Evolutionary conservation across 2,329 filamentous ascomycete genomes (phyloP), one percentile per base, ranked within the genome.

Genomic region (Mollisiaceae sp.): DNA sequence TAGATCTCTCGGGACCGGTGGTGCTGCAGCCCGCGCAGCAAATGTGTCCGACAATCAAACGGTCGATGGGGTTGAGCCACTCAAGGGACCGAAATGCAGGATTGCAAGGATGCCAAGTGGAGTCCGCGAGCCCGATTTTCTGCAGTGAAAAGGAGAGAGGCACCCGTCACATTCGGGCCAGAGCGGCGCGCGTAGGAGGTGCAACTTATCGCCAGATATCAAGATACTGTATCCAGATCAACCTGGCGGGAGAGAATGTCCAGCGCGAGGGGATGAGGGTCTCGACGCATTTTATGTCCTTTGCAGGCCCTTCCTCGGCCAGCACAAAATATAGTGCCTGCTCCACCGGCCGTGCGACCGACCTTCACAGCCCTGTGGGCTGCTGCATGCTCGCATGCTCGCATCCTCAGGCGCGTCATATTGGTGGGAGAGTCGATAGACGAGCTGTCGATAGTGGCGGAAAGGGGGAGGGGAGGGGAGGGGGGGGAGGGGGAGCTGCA

Each of bases 381-480:
- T 27, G 18, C 47, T 52, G 47, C 47, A 52, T 14, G 59, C 32
- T 36, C 43, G 43, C 59, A 52, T n/a, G n/a, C n/a, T n/a, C n/a
- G n/a, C n/a, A n/a, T n/a, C n/a, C n/a, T n/a, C n/a, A n/a, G n/a
- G 43, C 18, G 59, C 59, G 59, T 60, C 59, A 60, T 60, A 43
- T 60, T 38, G 27, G 43, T n/a, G 43, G 59, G 59, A 60, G n/a
- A 52, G 27, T 52, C 59, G 59, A 60, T 54, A 60, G 45, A 60
- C 59, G 59, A 59, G 36, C 18, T 5, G 8, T 14, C 20, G 14
- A 36, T 27, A 54, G 59, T 60, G 59, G 27, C 24, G 9, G 18
- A 36, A 60, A 50, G 15, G 39, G 27, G 58, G 32, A 12, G 22
- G 22, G 20, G 5, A 18, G 36, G 6, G 54, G 54, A 52, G 27